A percentile compares a stretch with the other conserved stretches of the same genome.
Conservation (phyloP, 2,329 filamentous ascomycete species). For the Calonectria hongkongensis region DNA sequence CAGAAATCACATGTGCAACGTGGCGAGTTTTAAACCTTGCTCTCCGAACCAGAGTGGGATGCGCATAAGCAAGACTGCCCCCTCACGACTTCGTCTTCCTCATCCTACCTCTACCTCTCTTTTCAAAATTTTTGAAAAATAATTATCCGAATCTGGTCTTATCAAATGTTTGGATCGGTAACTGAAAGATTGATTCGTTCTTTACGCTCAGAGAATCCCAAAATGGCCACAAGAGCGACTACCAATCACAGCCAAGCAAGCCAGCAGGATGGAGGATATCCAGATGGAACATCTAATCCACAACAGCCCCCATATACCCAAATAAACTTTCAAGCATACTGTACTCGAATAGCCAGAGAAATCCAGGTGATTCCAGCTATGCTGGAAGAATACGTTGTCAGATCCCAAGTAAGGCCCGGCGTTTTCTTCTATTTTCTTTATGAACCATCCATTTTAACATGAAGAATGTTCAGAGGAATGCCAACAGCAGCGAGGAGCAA, state of each 20-base stretch:
- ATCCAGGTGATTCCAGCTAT: conserved; percentile 12
- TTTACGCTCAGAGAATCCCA: neutral
- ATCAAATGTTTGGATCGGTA: neutral
- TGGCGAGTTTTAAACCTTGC: neutral
- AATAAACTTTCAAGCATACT: neutral
- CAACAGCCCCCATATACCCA: neutral
- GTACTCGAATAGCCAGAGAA: conserved; percentile 5
- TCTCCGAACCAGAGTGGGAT: neutral
- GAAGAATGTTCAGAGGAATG: neutral
- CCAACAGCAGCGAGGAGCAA: no score
- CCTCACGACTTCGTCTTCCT: neutral
- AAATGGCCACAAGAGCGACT: neutral
- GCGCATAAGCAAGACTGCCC: neutral
- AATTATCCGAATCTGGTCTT: neutral
- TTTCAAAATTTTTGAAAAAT: neutral
- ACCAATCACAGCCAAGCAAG: neutral
- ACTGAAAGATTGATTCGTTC: neutral
- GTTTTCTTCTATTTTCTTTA: neutral
- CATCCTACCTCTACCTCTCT: neutral
- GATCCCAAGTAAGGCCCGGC: neutral
- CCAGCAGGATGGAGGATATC: neutral
- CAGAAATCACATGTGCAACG: neutral
- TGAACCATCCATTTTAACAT: neutral
- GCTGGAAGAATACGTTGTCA: neutral
- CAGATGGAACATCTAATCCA: neutral